phyloP scores from a whole-genome alignment of 805 yeast species.

The Lipomyces oligophaga region DNA sequence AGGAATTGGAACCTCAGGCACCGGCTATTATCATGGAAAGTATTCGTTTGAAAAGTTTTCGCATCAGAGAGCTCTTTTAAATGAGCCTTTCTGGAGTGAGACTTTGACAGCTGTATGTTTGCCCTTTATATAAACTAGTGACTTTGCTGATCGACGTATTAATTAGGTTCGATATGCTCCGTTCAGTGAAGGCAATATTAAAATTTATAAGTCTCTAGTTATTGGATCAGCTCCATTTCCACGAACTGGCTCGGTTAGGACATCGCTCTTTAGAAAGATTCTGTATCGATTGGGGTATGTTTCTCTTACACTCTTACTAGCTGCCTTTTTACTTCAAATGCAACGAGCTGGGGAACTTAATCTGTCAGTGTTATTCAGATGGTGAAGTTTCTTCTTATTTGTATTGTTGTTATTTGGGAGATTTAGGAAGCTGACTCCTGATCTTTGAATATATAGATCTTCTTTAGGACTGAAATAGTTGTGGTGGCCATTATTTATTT shows the following conservation, averaged over 20 bases:
- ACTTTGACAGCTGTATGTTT: slow-evolving; percentile 55
- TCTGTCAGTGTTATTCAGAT: too few relatives aligned
- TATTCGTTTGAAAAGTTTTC: slow-evolving; percentile 68
- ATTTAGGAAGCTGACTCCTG: too few relatives aligned
- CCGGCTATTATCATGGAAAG: slow-evolving; percentile 77
- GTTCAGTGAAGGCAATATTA: slow-evolving; percentile 6
- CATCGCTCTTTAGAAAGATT: slow-evolving; percentile 8
- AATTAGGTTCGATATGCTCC: slow-evolving; percentile 22
- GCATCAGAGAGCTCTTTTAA: slow-evolving; percentile 64
- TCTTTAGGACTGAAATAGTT: too few relatives aligned
- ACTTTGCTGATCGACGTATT: background rate
- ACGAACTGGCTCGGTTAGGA: slow-evolving; percentile 21
- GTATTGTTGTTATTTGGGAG: too few relatives aligned
- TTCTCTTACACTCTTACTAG: too few relatives aligned
- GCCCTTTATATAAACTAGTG: slow-evolving; percentile 30
- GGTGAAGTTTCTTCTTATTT: too few relatives aligned
- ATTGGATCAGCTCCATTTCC: slow-evolving; percentile 12
- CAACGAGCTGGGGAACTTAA: too few relatives aligned
- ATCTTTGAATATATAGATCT: too few relatives aligned
- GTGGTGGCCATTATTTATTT: too few relatives aligned
- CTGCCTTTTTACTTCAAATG: too few relatives aligned
- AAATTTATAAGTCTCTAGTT: background rate
- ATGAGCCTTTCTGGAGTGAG: slow-evolving; percentile 66
- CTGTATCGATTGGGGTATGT: slow-evolving; percentile 6
- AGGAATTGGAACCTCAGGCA: slow-evolving; percentile 82